These are phyloP conservation scores for Ophiostoma australiae DNA, from an alignment of 2,329 filamentous ascomycete genomes.

Conservation along the genomic window DNA sequence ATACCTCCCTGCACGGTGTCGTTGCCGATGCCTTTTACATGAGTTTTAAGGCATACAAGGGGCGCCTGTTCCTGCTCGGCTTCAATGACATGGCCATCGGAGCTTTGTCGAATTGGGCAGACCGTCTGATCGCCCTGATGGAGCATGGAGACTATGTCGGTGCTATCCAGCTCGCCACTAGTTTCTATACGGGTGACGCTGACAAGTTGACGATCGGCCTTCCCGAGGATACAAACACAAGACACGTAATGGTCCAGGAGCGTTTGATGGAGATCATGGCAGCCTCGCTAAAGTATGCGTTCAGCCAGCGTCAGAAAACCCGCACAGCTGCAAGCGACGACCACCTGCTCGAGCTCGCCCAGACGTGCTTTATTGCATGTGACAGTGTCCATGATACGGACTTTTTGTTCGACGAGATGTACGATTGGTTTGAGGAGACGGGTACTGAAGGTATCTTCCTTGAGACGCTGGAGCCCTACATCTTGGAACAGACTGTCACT, in stretches of 20 bases:
- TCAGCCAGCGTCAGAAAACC: conserved; percentile 57
- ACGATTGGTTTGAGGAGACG: conserved; percentile 80
- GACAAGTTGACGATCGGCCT: conserved; percentile 92
- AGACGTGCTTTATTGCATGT: conserved; percentile 79
- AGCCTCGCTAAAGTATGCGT: conserved; percentile 85
- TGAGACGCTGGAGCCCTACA: conserved; percentile 81
- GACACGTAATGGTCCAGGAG: conserved; percentile 78
- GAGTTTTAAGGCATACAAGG: conserved; percentile 95
- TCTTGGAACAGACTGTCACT: conserved; percentile 70
- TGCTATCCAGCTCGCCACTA: conserved; percentile 83
- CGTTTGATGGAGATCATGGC: conserved; percentile 90
- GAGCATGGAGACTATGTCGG: conserved; percentile 93
- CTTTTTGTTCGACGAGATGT: conserved; percentile 87
- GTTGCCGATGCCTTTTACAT: conserved; percentile 97
- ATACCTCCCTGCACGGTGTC: conserved; percentile 86
- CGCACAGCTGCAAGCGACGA: conserved; percentile 44
- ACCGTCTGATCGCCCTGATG: conserved; percentile 88
- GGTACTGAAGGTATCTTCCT: conserved; percentile 72
- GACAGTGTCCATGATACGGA: conserved; percentile 70
- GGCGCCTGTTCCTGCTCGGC: conserved; percentile 84
- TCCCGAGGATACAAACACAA: conserved; percentile 70
- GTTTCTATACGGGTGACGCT: conserved; percentile 85
- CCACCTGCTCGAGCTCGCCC: conserved; percentile 71
- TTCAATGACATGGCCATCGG: conserved; percentile 90
- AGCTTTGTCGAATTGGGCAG: conserved; percentile 93